Conservation (phyloP, 768 basidiomycete species). For the Sistotremastrum suecicum region DNA sequence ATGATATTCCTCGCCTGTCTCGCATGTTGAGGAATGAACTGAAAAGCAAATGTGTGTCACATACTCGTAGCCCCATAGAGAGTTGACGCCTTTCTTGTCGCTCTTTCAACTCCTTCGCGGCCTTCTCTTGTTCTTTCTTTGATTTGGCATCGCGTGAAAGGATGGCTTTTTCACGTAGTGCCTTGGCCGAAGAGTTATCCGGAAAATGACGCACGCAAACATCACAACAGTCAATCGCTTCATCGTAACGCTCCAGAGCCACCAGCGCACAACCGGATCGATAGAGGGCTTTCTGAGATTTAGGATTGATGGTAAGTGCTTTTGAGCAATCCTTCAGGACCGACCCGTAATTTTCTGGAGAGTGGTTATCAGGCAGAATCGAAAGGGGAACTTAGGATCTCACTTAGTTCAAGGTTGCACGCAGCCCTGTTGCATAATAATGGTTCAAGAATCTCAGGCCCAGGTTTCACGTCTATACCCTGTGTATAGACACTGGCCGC, state of each 20-base stretch:
- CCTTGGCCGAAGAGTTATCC: conserved; percentile 38
- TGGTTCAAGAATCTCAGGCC: conserved; percentile 40
- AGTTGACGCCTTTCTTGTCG: conserved; percentile 40
- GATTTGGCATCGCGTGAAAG: background rate
- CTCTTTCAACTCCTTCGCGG: conserved; percentile 35
- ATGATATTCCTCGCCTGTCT: conserved; percentile 63
- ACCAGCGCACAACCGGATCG: conserved; percentile 71
- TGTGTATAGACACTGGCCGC: conserved; percentile 84
- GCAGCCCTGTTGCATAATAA: conserved; percentile 85
- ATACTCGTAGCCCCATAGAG: conserved; percentile 49
- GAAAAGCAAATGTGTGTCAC: conserved; percentile 9
- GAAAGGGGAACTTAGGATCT: conserved; percentile 13
- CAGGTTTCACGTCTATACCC: conserved; percentile 75
- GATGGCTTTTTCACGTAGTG: conserved; percentile 31
- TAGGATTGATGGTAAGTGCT: conserved; percentile 46
- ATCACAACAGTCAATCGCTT: conserved; percentile 72
- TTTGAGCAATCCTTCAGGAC: conserved; percentile 77
- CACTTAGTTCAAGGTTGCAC: conserved; percentile 80
- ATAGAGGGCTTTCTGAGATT: conserved; percentile 73
- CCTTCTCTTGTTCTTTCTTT: conserved; percentile 33
- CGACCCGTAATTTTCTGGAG: conserved; percentile 72
- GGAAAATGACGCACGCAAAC: conserved; percentile 49
- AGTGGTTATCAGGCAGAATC: background rate
- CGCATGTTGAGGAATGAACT: conserved; percentile 2
- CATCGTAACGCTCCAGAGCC: conserved; percentile 58